phyloP scores from a whole-genome alignment of 495 filamentous ascomycete species.

The Aspergillus saccharolyticus region DNA sequence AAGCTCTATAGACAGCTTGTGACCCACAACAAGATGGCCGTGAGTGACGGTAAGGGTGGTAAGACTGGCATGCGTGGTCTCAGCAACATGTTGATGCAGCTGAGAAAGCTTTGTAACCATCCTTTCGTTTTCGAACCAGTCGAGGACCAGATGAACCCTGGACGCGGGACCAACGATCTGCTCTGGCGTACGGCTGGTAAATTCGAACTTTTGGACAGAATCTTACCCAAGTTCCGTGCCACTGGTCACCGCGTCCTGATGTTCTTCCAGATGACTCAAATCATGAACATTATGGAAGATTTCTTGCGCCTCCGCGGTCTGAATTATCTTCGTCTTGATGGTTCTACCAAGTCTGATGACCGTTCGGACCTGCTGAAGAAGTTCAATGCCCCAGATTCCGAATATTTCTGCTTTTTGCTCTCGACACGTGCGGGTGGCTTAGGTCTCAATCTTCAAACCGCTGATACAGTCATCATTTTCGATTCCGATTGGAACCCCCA shows the following conservation, averaged over 20 bases:
- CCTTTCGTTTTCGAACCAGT: slow-evolving; percentile 98
- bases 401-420: slow-evolving; percentile 95
- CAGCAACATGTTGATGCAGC: slow-evolving; percentile 99
- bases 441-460: slow-evolving; percentile 92
- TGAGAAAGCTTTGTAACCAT: slow-evolving; percentile 98
- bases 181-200: slow-evolving; percentile 96
- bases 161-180: slow-evolving; percentile 78
- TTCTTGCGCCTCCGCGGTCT: slow-evolving; percentile 80
- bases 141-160: slow-evolving; percentile 95
- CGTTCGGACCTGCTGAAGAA: slow-evolving; percentile 81
- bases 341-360: slow-evolving; percentile 95
- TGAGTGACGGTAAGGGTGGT: slow-evolving; percentile 91
- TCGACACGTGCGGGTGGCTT: slow-evolving; percentile 99
- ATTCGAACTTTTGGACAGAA: slow-evolving; percentile 89
- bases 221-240: slow-evolving; percentile 85
- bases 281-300: slow-evolving; percentile 99
- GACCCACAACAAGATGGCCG: slow-evolving; percentile 86
- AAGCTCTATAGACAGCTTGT: slow-evolving; percentile 96
- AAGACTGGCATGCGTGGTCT: slow-evolving; percentile 93
- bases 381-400: slow-evolving; percentile 86
- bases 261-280: slow-evolving; percentile 99
- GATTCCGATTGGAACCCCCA: slow-evolving; percentile 99
- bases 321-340: slow-evolving; percentile 85
- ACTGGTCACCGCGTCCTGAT: slow-evolving; percentile 92
- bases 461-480: slow-evolving; percentile 98